Conservation (phyloP, 2,329 filamentous ascomycete species). For the Colletotrichum camelliae region DNA sequence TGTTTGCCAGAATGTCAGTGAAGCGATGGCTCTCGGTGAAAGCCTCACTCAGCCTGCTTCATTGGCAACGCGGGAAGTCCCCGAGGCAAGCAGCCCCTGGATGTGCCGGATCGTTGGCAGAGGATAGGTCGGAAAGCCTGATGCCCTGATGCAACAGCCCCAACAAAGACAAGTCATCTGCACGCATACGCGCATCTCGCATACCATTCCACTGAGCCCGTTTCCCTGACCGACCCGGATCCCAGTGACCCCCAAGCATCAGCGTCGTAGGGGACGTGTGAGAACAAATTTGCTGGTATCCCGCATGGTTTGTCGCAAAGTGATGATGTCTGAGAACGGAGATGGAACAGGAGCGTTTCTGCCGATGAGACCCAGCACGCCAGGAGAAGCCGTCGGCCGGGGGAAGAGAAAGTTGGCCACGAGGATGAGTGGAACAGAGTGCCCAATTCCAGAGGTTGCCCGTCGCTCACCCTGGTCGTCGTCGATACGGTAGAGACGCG, state of each 20-base stretch:
- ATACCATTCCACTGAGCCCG: neutral
- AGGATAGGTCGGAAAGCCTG: neutral
- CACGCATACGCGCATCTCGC: neutral
- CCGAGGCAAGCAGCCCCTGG: neutral
- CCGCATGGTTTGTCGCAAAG: neutral
- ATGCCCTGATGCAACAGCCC: neutral
- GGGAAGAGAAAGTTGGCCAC: constrained; percentile 10
- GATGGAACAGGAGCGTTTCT: neutral
- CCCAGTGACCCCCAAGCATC: neutral
- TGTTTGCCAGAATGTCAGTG: neutral
- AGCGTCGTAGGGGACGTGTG: neutral
- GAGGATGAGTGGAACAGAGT: constrained; percentile 17
- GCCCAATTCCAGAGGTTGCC: constrained; percentile 17
- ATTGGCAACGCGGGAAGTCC: neutral
- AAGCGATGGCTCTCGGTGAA: neutral
- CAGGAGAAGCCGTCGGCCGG: constrained; percentile 14
- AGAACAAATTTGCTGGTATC: neutral
- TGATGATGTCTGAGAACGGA: neutral
- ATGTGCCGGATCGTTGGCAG: neutral
- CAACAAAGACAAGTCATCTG: constrained; percentile 21
- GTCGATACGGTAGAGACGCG: constrained; percentile 15
- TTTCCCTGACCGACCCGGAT: neutral
- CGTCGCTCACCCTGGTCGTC: constrained; percentile 10
- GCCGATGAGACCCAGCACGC: constrained; percentile 16
- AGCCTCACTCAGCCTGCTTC: neutral